A percentile compares a stretch with the other conserved stretches of the same genome.
Evolutionary conservation across 768 basidiomycete genomes (phyloP).

Genomic region (Pisolithus tinctorius): DNA sequence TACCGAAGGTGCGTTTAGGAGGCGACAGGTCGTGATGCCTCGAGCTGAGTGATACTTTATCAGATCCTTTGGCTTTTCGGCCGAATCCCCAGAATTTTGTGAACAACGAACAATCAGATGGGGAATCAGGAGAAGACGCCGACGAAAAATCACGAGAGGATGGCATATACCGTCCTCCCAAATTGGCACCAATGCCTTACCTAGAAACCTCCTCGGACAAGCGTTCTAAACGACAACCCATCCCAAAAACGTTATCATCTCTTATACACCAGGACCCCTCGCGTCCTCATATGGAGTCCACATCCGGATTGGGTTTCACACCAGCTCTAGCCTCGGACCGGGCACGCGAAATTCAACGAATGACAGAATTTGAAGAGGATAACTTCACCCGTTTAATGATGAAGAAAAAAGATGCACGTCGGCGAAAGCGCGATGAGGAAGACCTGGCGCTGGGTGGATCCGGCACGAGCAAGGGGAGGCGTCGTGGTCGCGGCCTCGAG

Average conservation of each 20-base stretch:
- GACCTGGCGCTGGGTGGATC: slow-evolving; percentile 82
- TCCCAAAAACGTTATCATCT: slow-evolving; percentile 59
- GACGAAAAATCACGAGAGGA: slow-evolving; percentile 25
- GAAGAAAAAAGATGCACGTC: slow-evolving; percentile 78
- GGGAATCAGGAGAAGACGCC: slow-evolving; percentile 24
- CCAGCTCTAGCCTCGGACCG: slow-evolving; percentile 54
- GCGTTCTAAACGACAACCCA: slow-evolving; percentile 40
- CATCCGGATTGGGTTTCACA: slow-evolving; percentile 62
- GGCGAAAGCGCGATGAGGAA: slow-evolving; percentile 74
- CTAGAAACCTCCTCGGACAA: slow-evolving; percentile 47
- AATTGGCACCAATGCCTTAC: slow-evolving; percentile 86
- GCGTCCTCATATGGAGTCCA: slow-evolving; percentile 64
- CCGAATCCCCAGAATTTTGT: slow-evolving; percentile 80
- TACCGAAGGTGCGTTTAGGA: slow-evolving; percentile 49
- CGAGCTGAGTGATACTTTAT: slow-evolving; percentile 1
- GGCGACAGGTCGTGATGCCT: neutral
- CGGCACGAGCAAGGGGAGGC: slow-evolving; percentile 45
- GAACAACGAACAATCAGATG: slow-evolving; percentile 31
- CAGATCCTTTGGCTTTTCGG: slow-evolving; percentile 88
- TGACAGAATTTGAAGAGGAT: slow-evolving; percentile 90
- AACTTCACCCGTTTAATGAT: slow-evolving; percentile 88
- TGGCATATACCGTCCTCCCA: slow-evolving; percentile 78
- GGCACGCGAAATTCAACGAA: slow-evolving; percentile 69
- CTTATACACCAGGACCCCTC: slow-evolving; percentile 46
- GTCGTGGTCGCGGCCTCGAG: slow-evolving; percentile 64